Evolutionary conservation across 140 eudicot species (phyloP).

Genomic region (Ambrosia hybrid): DNA sequence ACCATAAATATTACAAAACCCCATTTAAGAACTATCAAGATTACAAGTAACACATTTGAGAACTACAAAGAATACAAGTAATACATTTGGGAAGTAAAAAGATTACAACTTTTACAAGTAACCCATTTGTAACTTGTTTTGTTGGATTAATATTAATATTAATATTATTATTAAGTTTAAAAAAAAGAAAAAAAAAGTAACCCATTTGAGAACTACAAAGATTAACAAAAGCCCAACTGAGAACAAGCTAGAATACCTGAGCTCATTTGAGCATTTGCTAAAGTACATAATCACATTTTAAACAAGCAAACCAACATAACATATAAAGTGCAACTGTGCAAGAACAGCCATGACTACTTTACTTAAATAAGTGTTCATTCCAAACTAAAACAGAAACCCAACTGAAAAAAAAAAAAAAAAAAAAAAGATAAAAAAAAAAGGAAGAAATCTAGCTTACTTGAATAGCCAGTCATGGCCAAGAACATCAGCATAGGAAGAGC

Average conservation of each 20-base stretch:
- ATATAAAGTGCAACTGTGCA: no score
- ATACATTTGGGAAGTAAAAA: neutral
- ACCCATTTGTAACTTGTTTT: neutral
- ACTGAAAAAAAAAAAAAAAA: neutral
- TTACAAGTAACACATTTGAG: neutral
- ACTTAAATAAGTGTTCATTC: no score
- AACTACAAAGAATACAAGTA: neutral
- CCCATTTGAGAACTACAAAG: neutral
- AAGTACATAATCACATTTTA: no score
- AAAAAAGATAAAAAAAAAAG: neutral
- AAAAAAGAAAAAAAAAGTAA: neutral
- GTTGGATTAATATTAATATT: no score
- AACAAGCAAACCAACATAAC: no score
- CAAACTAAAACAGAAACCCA: no score
- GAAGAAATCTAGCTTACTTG: constrained; percentile 49
- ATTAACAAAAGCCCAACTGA: neutral
- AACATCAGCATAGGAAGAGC: constrained; percentile 35
- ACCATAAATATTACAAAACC: neutral
- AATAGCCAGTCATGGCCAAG: constrained; percentile 57
- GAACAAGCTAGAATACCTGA: no score
- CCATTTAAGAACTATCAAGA: neutral
- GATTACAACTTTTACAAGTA: neutral
- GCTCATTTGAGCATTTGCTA: no score
- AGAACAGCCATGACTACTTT: no score
- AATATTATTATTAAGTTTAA: no score